Conservation (phyloP, 257 asterid species). For the Solanum chilense region DNA sequence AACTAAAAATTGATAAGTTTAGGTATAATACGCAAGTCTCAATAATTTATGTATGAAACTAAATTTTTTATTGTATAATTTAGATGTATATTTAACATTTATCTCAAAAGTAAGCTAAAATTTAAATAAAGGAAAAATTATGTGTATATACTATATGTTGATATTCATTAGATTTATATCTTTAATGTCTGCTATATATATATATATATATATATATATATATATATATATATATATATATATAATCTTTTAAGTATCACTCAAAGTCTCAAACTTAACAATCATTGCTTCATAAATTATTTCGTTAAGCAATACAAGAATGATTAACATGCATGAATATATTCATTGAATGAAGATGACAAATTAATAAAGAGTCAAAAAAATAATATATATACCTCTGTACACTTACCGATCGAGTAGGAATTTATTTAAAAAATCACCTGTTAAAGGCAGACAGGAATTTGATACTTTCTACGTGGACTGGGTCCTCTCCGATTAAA, state of each 20-base stretch:
- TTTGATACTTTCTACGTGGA: not conserved
- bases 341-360: not conserved
- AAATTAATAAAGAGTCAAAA: not conserved
- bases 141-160: too few species aligned
- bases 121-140: too few species aligned
- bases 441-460: not conserved
- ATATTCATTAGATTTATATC: too few species aligned
- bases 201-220: too few species aligned
- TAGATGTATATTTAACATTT: too few species aligned
- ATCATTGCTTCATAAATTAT: not conserved
- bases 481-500: not conserved
- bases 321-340: not conserved
- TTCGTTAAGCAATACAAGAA: not conserved
- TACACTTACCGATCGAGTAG: not conserved
- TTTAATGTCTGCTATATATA: not conserved
- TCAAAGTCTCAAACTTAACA: not conserved
- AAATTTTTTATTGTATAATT: too few species aligned
- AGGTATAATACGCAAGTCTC: too few species aligned
- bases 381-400: not conserved
- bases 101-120: too few species aligned
- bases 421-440: not conserved
- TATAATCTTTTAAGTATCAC: not conserved
- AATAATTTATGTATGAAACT: too few species aligned
- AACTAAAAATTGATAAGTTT: too few species aligned
- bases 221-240: too few species aligned